A percentile compares a stretch with the other conserved stretches of the same genome.
Conservation (phyloP, 2,329 filamentous ascomycete genomes). For the Calonectria pauciramosa region DNA sequence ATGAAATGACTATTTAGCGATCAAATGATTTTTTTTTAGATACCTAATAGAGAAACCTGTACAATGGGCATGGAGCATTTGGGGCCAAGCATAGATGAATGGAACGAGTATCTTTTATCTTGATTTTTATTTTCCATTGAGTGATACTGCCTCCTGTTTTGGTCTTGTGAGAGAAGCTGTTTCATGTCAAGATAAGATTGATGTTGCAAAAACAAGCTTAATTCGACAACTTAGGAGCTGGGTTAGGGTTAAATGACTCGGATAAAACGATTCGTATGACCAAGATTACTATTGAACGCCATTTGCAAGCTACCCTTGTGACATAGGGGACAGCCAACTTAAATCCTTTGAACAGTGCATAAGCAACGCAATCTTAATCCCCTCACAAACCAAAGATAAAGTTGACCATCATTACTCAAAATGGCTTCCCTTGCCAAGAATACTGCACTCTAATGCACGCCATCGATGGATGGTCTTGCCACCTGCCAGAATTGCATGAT, state of each 20-base stretch:
- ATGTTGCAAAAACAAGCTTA: not conserved
- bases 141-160: not conserved
- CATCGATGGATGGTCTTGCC: too few relatives aligned
- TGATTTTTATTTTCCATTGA: too few relatives aligned
- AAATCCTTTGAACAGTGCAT: not conserved
- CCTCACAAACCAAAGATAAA: not conserved
- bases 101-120: not conserved
- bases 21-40: not conserved
- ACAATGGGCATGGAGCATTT: not conserved
- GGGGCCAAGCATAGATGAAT: not conserved
- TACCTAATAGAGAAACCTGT: not conserved
- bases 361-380: not conserved
- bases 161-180: not conserved
- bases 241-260: too few relatives aligned
- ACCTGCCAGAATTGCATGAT: not conserved
- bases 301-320: too few relatives aligned
- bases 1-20: conserved; percentile 10
- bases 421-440: not conserved
- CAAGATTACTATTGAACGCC: too few relatives aligned
- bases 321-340: not conserved
- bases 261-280: too few relatives aligned
- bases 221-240: not conserved
- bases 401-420: not conserved
- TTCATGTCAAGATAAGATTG: too few relatives aligned
- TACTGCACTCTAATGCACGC: too few relatives aligned